Evolutionary conservation across 2,329 filamentous ascomycete genomes (phyloP).

Genomic region (Colletotrichum musae): DNA sequence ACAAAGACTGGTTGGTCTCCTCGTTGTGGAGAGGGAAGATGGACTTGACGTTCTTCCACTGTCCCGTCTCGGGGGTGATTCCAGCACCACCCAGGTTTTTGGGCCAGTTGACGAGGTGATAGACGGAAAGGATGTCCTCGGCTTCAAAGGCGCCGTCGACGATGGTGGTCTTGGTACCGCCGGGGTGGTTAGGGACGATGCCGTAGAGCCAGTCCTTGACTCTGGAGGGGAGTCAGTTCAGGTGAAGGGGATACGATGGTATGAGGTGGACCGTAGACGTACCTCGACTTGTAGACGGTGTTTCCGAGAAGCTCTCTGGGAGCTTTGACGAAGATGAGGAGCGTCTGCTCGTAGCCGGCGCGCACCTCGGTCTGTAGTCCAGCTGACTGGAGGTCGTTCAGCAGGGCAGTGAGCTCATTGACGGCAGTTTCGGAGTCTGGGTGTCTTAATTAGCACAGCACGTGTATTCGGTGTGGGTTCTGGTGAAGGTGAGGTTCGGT

Average conservation of each 20-base stretch:
- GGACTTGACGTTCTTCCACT: slow-evolving; percentile 73
- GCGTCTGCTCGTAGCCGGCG: slow-evolving; percentile 75
- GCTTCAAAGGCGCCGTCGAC: slow-evolving; percentile 69
- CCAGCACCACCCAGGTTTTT: slow-evolving; percentile 73
- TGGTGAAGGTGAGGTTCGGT: background rate
- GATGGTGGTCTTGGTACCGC: slow-evolving; percentile 66
- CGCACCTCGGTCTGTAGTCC: slow-evolving; percentile 81
- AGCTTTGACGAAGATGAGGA: slow-evolving; percentile 77
- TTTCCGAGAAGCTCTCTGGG: slow-evolving; percentile 74
- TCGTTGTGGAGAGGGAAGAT: slow-evolving; percentile 76
- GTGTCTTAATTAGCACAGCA: background rate
- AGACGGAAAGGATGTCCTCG: slow-evolving; percentile 79
- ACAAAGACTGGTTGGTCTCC: slow-evolving; percentile 67
- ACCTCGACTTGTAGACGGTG: slow-evolving; percentile 78
- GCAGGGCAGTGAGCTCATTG: slow-evolving; percentile 59
- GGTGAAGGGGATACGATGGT: background rate
- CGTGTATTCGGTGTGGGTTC: background rate
- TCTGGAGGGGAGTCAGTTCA: slow-evolving; percentile 54
- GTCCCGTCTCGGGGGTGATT: slow-evolving; percentile 69
- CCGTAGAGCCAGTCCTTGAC: slow-evolving; percentile 84
- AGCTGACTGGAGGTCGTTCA: slow-evolving; percentile 72
- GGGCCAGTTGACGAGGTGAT: slow-evolving; percentile 75
- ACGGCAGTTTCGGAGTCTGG: slow-evolving; percentile 52
- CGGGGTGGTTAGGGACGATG: slow-evolving; percentile 75
- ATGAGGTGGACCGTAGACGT: slow-evolving; percentile 22